These are phyloP conservation scores for Tuber microsphaerosporum DNA, from an alignment of 495 filamentous ascomycete species.

Conservation along the genomic window DNA sequence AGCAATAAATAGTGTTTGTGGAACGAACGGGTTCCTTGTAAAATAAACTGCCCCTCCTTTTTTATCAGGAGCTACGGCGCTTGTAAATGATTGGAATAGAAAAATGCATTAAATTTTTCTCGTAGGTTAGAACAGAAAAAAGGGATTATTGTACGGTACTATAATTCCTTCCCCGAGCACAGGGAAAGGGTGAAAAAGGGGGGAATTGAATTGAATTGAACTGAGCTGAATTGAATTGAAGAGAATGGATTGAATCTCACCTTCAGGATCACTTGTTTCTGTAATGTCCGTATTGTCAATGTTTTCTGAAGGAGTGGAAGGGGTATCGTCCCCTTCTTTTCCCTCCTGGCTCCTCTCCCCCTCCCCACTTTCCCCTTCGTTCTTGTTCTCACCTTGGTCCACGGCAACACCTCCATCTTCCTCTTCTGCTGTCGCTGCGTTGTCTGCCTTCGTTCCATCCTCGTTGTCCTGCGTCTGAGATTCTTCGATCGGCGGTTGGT, in stretches of 20 bases:
- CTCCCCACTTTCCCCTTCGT: conserved; percentile 30
- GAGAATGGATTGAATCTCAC: neutral
- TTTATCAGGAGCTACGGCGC: neutral
- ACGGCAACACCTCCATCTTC: conserved; percentile 43
- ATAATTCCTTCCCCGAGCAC: neutral
- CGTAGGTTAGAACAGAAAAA: neutral
- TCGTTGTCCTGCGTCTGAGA: conserved; percentile 24
- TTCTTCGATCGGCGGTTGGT: conserved; percentile 6
- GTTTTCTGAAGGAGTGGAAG: neutral
- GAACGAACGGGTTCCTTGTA: neutral
- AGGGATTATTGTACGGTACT: neutral
- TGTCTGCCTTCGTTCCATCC: conserved; percentile 14
- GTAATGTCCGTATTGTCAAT: conserved; percentile 11
- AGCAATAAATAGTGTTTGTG: conserved; percentile 2
- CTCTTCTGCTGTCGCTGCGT: conserved; percentile 34
- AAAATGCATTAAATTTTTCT: neutral
- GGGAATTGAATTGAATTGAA: neutral
- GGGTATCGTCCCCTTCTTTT: neutral
- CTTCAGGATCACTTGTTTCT: conserved; percentile 7
- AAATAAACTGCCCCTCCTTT: neutral
- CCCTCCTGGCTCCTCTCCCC: conserved; percentile 34
- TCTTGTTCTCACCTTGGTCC: conserved; percentile 34
- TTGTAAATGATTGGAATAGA: neutral
- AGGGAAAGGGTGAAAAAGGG: neutral
- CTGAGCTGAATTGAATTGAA: neutral